A percentile compares a stretch with the other conserved stretches of the same genome.
Evolutionary conservation across 352 stramenopile genomes (phyloP).

Genomic region (Pythium scleroteichum): DNA sequence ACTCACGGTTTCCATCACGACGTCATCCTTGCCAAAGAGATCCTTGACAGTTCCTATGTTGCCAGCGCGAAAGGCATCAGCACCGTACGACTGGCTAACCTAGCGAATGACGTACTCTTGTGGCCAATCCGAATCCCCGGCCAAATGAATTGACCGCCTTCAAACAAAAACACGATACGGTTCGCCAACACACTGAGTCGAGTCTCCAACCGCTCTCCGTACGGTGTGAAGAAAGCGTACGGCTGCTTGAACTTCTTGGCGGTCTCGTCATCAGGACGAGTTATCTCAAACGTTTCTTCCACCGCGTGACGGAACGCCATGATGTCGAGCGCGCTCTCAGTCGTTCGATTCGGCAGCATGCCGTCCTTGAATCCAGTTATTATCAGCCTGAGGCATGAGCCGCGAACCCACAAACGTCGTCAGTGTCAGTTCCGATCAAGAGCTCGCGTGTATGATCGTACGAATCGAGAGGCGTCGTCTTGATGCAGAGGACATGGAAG

Average conservation of each 20-base stretch:
- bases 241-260: constrained; percentile 62
- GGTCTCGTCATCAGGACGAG: constrained; percentile 24
- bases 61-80: no score
- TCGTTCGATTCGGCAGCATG: constrained; percentile 28
- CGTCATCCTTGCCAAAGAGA: constrained; percentile 42
- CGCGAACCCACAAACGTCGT: background rate
- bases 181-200: constrained; percentile 37
- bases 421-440: background rate
- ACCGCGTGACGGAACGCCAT: constrained; percentile 33
- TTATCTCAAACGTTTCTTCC: constrained; percentile 43
- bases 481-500: constrained; percentile 70
- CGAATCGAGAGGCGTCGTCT: constrained; percentile 38
- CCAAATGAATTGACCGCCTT: constrained; percentile 76
- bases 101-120: constrained; percentile 58
- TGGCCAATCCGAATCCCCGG: constrained; percentile 59
- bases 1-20: constrained; percentile 55
- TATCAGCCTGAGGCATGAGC: constrained; percentile 33
- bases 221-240: constrained; percentile 54
- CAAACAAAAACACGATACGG: constrained; percentile 65
- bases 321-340: constrained; percentile 39
- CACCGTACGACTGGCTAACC: no score
- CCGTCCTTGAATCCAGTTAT: constrained; percentile 63
- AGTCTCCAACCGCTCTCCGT: constrained; percentile 41
- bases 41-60: constrained; percentile 40
- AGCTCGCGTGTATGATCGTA: constrained; percentile 22